These are phyloP conservation scores for Solioccasus polychromus DNA, from an alignment of 768 basidiomycete genomes.

Conservation along the genomic window DNA sequence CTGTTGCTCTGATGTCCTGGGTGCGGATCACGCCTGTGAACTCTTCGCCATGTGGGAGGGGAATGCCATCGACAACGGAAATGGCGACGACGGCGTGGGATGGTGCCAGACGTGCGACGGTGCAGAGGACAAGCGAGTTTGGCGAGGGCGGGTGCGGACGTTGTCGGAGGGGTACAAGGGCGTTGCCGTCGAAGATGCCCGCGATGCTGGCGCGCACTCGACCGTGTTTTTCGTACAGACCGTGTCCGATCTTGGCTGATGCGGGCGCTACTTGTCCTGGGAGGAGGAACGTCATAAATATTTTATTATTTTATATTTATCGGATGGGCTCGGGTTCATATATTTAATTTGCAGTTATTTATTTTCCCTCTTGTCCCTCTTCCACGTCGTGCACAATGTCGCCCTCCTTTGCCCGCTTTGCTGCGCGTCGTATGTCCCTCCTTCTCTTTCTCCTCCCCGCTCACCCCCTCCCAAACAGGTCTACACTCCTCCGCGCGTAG, in stretches of 20 bases:
- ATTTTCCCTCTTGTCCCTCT: slow-evolving; percentile 22
- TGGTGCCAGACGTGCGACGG: slow-evolving; percentile 79
- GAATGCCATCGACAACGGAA: slow-evolving; percentile 81
- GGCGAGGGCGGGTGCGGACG: slow-evolving; percentile 73
- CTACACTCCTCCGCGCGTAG: slow-evolving; percentile 79
- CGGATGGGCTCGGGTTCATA: slow-evolving; percentile 22
- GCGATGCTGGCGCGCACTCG: slow-evolving; percentile 68
- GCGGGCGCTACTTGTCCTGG: slow-evolving; percentile 77
- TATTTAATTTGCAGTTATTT: slow-evolving; percentile 30
- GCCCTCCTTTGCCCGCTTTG: slow-evolving; percentile 59
- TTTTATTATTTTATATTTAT: background rate
- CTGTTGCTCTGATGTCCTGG: slow-evolving; percentile 87
- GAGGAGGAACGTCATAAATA: slow-evolving; percentile 44
- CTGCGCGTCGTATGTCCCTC: slow-evolving; percentile 57
- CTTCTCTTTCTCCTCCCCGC: background rate
- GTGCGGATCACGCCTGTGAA: slow-evolving; percentile 85
- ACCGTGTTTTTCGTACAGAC: slow-evolving; percentile 63
- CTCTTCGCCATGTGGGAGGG: slow-evolving; percentile 80
- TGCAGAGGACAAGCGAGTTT: slow-evolving; percentile 77
- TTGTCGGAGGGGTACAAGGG: slow-evolving; percentile 57
- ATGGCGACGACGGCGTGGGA: slow-evolving; percentile 82
- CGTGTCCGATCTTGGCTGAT: slow-evolving; percentile 58
- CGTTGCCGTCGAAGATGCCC: slow-evolving; percentile 57
- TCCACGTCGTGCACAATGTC: slow-evolving; percentile 45
- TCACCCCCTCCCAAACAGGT: slow-evolving; percentile 42